A percentile compares a stretch with the other conserved stretches of the same genome.
These are phyloP conservation scores for Coccomyxa sp. DNA, from an alignment of 139 green algal genomes.

Conservation along the genomic window DNA sequence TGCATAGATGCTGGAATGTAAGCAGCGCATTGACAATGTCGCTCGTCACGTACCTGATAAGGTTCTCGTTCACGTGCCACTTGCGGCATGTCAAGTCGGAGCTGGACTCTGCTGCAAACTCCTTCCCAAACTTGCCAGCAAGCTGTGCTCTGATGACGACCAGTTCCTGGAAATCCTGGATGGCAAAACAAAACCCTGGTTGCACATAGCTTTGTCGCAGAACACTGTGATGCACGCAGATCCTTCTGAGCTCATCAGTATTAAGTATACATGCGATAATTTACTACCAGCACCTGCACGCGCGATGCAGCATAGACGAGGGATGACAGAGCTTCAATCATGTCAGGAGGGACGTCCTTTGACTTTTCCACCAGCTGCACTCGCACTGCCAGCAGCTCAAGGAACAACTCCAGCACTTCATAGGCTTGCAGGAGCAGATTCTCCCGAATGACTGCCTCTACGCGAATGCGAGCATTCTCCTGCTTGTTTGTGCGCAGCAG, in stretches of 20 bases:
- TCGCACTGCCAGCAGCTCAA: conserved; percentile 81
- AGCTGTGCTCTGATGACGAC: conserved; percentile 47
- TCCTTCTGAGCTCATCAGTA: background rate
- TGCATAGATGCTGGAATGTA: too few species aligned
- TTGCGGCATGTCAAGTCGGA: conserved; percentile 36
- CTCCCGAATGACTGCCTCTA: conserved; percentile 85
- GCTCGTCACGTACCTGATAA: conserved; percentile 15
- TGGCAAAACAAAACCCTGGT: background rate
- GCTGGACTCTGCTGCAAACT: conserved; percentile 34
- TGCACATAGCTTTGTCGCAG: background rate
- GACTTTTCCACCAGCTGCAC: conserved; percentile 68
- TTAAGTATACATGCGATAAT: background rate
- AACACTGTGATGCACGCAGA: background rate
- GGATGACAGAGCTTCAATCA: conserved; percentile 51
- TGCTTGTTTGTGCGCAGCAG: conserved; percentile 64
- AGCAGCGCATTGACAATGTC: too few species aligned
- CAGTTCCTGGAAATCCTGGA: conserved; percentile 68
- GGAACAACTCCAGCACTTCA: conserved; percentile 88
- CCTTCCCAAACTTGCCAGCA: conserved; percentile 56
- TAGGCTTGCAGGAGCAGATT: conserved; percentile 61
- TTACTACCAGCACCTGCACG: background rate
- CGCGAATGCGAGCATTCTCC: conserved; percentile 78
- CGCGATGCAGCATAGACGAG: conserved; percentile 21
- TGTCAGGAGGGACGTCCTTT: conserved; percentile 67
- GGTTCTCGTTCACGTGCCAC: conserved; percentile 49